Evolutionary conservation across 108 stramenopile genomes (phyloP).

Genomic region (Cyclotella cryptica): DNA sequence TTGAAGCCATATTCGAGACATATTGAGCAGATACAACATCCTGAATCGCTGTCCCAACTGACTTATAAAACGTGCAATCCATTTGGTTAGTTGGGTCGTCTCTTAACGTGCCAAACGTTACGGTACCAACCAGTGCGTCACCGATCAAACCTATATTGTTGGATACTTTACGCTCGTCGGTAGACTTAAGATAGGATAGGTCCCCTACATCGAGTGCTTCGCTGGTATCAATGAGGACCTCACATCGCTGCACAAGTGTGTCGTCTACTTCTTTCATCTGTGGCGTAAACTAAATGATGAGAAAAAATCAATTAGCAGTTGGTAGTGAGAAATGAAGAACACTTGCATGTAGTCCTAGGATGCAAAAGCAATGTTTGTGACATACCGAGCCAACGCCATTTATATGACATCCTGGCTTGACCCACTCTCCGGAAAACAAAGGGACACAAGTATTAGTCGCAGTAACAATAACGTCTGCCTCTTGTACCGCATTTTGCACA

Average conservation of each 20-base stretch:
- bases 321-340: not conserved
- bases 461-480: slow-evolving; percentile 71
- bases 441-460: slow-evolving; percentile 76
- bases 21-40: slow-evolving; percentile 76
- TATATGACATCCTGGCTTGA: slow-evolving; percentile 68
- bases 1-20: slow-evolving; percentile 34
- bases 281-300: slow-evolving; percentile 53
- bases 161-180: slow-evolving; percentile 26
- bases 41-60: slow-evolving; percentile 81
- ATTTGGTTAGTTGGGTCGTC: slow-evolving; percentile 19
- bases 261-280: slow-evolving; percentile 76
- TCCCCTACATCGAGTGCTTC: slow-evolving; percentile 84
- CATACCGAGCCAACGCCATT: slow-evolving; percentile 70
- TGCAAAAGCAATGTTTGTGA: not conserved
- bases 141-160: slow-evolving; percentile 63
- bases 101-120: slow-evolving; percentile 30
- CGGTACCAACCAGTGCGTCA: slow-evolving; percentile 48
- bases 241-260: slow-evolving; percentile 35
- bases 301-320: not conserved
- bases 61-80: slow-evolving; percentile 79
- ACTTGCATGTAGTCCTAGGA: not conserved
- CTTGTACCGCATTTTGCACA: slow-evolving; percentile 48
- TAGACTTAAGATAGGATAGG: slow-evolving; percentile 56
- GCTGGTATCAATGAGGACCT: slow-evolving; percentile 72
- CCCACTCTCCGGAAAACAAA: slow-evolving; percentile 56